Conservation (phyloP, 2,329 filamentous ascomycete species). For the Aspergillus jensenii region DNA sequence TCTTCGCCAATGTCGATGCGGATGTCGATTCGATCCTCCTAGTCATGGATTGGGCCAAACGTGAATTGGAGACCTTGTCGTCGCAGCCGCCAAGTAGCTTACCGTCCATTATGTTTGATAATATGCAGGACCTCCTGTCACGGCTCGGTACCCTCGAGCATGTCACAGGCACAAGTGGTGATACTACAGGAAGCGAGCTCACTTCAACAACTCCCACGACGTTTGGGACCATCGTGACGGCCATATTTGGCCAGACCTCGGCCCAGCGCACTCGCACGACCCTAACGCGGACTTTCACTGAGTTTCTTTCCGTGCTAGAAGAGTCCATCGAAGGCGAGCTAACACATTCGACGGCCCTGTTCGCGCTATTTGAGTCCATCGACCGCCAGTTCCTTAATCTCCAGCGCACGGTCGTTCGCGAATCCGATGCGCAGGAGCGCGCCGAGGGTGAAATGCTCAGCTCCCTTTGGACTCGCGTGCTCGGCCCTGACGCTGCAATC, state of each 20-base stretch:
- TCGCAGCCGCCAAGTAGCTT: conserved; percentile 62
- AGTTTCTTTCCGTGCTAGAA: conserved; percentile 83
- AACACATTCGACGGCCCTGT: conserved; percentile 74
- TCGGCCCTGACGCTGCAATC: conserved; percentile 71
- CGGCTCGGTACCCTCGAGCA: conserved; percentile 47
- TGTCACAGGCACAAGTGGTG: conserved; percentile 29
- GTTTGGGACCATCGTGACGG: conserved; percentile 67
- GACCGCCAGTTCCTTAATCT: conserved; percentile 89
- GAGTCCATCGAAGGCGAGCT: conserved; percentile 85
- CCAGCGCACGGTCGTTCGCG: conserved; percentile 79
- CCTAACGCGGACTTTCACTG: conserved; percentile 81
- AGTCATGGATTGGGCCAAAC: conserved; percentile 93
- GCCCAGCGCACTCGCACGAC: conserved; percentile 78
- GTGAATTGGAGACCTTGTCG: conserved; percentile 73
- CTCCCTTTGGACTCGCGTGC: conserved; percentile 79
- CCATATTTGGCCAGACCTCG: conserved; percentile 75
- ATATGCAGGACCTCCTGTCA: conserved; percentile 75
- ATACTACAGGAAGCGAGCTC: conserved; percentile 22
- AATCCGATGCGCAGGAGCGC: conserved; percentile 77
- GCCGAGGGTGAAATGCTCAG: conserved; percentile 78
- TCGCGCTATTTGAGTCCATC: conserved; percentile 86
- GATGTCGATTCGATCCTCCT: conserved; percentile 91
- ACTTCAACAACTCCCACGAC: conserved; percentile 56
- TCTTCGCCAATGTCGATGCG: conserved; percentile 90
- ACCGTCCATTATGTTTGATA: conserved; percentile 71